These are phyloP conservation scores for Elsinoe ampelina DNA, from an alignment of 2,329 filamentous ascomycete genomes.

Conservation along the genomic window DNA sequence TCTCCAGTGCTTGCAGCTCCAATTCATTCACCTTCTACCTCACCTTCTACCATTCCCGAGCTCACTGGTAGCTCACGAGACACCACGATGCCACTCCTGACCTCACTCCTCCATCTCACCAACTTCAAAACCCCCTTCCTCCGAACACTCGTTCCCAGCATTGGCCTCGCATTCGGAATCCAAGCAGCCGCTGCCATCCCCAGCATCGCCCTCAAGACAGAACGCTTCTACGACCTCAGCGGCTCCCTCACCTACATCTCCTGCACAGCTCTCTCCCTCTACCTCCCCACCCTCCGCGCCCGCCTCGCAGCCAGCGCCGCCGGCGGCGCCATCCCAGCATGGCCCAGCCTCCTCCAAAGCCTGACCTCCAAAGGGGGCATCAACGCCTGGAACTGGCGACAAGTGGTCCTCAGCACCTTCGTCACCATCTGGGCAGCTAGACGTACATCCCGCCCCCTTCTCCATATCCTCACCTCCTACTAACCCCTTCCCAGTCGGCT, in stretches of 20 bases:
- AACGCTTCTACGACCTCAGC: constrained; percentile 60
- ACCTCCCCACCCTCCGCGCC: constrained; percentile 50
- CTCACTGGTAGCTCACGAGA: not conserved
- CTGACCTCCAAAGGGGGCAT: constrained; percentile 36
- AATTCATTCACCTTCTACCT: too few relatives aligned
- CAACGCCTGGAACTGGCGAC: constrained; percentile 52
- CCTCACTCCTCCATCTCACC: constrained; percentile 48
- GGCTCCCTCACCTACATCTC: constrained; percentile 58
- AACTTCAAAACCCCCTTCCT: constrained; percentile 55
- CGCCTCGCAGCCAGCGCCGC: constrained; percentile 39
- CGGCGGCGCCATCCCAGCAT: constrained; percentile 33
- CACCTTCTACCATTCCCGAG: not conserved
- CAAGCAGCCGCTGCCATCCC: constrained; percentile 55
- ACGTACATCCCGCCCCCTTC: constrained; percentile 32
- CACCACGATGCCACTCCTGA: constrained; percentile 29
- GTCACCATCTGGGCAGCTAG: constrained; percentile 55
- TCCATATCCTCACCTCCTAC: not conserved
- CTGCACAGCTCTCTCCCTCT: constrained; percentile 53
- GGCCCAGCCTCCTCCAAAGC: constrained; percentile 40
- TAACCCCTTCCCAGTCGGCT: constrained; percentile 42
- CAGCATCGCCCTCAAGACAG: constrained; percentile 50
- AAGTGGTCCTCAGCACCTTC: constrained; percentile 44
- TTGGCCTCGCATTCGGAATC: constrained; percentile 53
- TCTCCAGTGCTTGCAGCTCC: not conserved
- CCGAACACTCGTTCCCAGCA: constrained; percentile 51